These are phyloP conservation scores for Trichoderma gracile DNA, from an alignment of 2,329 filamentous ascomycete species.

Conservation along the genomic window DNA sequence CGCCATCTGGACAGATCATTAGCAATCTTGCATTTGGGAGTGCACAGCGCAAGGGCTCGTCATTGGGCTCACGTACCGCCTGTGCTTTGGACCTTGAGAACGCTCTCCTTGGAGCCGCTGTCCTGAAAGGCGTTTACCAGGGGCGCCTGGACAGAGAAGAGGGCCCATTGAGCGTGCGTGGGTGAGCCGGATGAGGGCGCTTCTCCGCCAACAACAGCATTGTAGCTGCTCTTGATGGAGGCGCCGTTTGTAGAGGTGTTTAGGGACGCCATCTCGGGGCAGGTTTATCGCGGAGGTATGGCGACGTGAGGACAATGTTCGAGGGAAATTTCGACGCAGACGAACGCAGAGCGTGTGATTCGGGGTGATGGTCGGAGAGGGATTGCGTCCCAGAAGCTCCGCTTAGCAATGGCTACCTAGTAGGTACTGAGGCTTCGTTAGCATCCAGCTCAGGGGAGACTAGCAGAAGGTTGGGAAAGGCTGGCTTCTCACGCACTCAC, in stretches of 20 bases:
- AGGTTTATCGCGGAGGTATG: constrained; percentile 22
- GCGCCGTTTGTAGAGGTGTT: constrained; percentile 78
- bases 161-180: constrained; percentile 88
- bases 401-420: constrained; percentile 28
- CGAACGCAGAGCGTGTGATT: background rate
- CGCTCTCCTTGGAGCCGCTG: constrained; percentile 81
- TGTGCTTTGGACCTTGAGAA: constrained; percentile 89
- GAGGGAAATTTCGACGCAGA: constrained; percentile 22
- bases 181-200: constrained; percentile 63
- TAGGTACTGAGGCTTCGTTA: background rate
- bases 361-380: constrained; percentile 30
- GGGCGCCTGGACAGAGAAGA: constrained; percentile 91
- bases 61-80: constrained; percentile 60
- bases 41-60: background rate
- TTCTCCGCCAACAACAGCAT: constrained; percentile 57
- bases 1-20: constrained; percentile 66
- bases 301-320: constrained; percentile 27
- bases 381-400: constrained; percentile 33
- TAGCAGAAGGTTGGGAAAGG: background rate
- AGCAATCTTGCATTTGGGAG: constrained; percentile 24
- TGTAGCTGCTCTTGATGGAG: constrained; percentile 81
- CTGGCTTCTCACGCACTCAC: background rate
- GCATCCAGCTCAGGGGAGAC: constrained; percentile 15
- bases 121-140: constrained; percentile 93
- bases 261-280: constrained; percentile 68